These are phyloP conservation scores for Tephrocybe sp. DNA, from an alignment of 768 basidiomycete species.

Conservation along the genomic window DNA sequence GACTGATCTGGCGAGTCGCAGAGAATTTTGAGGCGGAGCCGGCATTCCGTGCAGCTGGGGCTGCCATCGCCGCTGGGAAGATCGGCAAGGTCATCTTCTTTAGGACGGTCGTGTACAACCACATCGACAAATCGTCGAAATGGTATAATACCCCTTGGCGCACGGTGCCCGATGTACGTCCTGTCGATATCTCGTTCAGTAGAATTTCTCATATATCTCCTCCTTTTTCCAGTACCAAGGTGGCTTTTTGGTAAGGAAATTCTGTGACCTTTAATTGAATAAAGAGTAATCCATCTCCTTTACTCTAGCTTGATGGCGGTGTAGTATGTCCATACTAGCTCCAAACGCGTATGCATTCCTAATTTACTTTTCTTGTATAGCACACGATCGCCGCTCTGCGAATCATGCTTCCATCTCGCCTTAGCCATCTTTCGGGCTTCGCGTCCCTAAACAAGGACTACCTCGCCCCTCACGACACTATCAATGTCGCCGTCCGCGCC, in stretches of 20 bases:
- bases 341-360: slow-evolving; percentile 1
- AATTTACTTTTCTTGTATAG: slow-evolving; percentile 29
- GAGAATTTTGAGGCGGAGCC: slow-evolving; percentile 78
- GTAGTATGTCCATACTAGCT: slow-evolving; percentile 46
- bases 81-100: slow-evolving; percentile 76
- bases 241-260: slow-evolving; percentile 74
- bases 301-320: slow-evolving; percentile 68
- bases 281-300: slow-evolving; percentile 1
- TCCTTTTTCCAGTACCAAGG: slow-evolving; percentile 61
- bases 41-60: slow-evolving; percentile 46
- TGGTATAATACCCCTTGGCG: slow-evolving; percentile 88
- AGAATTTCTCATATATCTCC: not conserved
- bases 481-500: slow-evolving; percentile 56
- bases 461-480: slow-evolving; percentile 79
- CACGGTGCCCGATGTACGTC: slow-evolving; percentile 68
- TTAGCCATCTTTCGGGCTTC: slow-evolving; percentile 61
- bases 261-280: too few species aligned
- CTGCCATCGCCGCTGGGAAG: slow-evolving; percentile 54
- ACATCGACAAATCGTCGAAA: slow-evolving; percentile 61
- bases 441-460: slow-evolving; percentile 70
- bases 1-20: slow-evolving; percentile 79
- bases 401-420: slow-evolving; percentile 50
- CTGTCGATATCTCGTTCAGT: slow-evolving; percentile 19
- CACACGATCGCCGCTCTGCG: slow-evolving; percentile 70
- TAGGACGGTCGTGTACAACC: slow-evolving; percentile 51